Conservation (phyloP, 768 basidiomycete species). For the Podaxis pistillaris region DNA sequence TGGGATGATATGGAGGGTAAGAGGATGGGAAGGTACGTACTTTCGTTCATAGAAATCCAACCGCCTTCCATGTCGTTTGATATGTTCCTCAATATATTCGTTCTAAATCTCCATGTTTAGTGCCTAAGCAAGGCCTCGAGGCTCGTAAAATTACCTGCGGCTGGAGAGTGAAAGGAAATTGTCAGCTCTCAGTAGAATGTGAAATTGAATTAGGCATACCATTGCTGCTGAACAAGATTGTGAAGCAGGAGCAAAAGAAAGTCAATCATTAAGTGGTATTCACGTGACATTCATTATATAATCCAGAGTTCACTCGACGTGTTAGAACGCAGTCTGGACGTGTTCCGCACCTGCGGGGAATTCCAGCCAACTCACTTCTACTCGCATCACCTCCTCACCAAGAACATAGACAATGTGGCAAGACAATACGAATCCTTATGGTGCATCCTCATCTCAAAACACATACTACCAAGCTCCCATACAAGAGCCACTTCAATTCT, state of each 20-base stretch:
- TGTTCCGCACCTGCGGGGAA: slow-evolving; percentile 2
- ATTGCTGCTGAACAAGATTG: slow-evolving; percentile 34
- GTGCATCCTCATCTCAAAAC: slow-evolving; percentile 58
- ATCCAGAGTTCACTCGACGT: slow-evolving; percentile 17
- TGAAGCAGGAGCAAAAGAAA: not conserved
- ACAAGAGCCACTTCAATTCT: slow-evolving; percentile 74
- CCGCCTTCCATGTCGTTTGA: slow-evolving; percentile 93
- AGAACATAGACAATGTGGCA: slow-evolving; percentile 63
- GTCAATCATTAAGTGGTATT: not conserved
- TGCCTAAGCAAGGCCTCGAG: not conserved
- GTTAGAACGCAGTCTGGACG: slow-evolving; percentile 13
- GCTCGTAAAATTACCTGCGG: slow-evolving; percentile 53
- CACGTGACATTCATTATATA: slow-evolving; percentile 30
- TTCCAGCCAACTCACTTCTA: not conserved
- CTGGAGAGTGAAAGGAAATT: slow-evolving; percentile 32
- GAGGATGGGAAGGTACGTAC: slow-evolving; percentile 43
- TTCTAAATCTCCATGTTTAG: slow-evolving; percentile 51
- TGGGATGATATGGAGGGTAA: slow-evolving; percentile 5
- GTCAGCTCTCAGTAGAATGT: slow-evolving; percentile 14
- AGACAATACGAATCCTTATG: slow-evolving; percentile 59
- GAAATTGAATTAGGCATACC: slow-evolving; percentile 30
- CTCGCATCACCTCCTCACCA: not conserved
- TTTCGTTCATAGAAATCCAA: slow-evolving; percentile 95
- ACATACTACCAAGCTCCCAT: slow-evolving; percentile 55
- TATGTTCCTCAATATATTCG: slow-evolving; percentile 99